Evolutionary conservation across 2,329 filamentous ascomycete species (phyloP), one percentile per base, ranked within the genome.

Genomic region (Epicoccum sorghinum): DNA sequence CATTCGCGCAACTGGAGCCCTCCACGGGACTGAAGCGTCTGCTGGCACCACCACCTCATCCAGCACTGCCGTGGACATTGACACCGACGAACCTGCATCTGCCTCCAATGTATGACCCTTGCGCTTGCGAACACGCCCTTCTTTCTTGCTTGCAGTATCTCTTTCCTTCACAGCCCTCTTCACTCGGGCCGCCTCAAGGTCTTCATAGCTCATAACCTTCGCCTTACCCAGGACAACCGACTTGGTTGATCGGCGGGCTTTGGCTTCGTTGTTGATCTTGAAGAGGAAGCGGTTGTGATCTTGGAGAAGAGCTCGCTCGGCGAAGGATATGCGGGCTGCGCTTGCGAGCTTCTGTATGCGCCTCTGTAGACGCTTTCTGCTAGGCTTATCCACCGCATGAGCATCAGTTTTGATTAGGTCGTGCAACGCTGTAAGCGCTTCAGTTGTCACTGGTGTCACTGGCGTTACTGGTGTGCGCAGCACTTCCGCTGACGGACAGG

Each of bases 251-350:
- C 37, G 46, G 1, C 37, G 37, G 2, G 33, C 46, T 58, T 67
- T 70, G 51, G 4, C 30, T n/a, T 70, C 58, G 56, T 69, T 64
- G 43, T 70, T 67, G 14, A 69, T 66, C 46, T 47, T 62, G n/a
- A 53, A 45, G 23, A 74, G 61, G 57, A 69, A 62, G 44, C 51
- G 44, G 51, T 64, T 70, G 40, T 65, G 58, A 30, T 73, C 61
- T 47, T 69, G 47, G 22, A 62, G 59, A 29, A 74, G 61, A 48
- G 61, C 54, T 45, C 41, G n/a, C 43, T 67, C 39, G n/a, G 65
- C 58, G 52, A 67, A 64, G 35, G 59, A 62, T 50, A 54, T 55
- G 58, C 67, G 45, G 49, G 62, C 58, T 36, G 70, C 68, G 32
- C 57, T 63, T 10, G 52, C 46, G 4, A 64, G 44, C 44, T 55